phyloP scores from a whole-genome alignment of 2,329 filamentous ascomycete genomes.

The Plectosphaerella sp. region DNA sequence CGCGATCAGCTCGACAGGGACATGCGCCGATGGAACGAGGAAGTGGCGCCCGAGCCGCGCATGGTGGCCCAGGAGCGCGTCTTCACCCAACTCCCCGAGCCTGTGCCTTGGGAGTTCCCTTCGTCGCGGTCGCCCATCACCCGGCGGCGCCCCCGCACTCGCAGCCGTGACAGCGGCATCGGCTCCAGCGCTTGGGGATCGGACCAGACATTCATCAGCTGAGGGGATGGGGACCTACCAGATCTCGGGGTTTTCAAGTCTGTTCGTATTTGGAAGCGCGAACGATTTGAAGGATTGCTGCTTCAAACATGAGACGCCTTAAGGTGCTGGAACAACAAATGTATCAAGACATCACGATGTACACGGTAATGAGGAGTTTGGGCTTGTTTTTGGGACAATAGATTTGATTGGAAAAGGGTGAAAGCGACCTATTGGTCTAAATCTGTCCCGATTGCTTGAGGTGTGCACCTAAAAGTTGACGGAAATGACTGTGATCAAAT shows the following conservation, averaged over 20 bases:
- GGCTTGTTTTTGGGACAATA: background rate
- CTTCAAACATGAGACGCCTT: no score
- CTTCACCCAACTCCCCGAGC: background rate
- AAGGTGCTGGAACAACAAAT: no score
- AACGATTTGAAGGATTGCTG: no score
- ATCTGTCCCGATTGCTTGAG: no score
- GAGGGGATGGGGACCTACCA: background rate
- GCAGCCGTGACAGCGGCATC: constrained; percentile 11
- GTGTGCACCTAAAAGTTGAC: no score
- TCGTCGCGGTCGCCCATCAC: background rate
- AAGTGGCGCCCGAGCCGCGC: background rate
- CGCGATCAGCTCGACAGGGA: background rate
- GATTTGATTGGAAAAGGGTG: background rate
- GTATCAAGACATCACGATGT: no score
- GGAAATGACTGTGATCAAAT: no score
- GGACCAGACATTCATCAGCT: constrained; percentile 6
- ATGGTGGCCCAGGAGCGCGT: background rate
- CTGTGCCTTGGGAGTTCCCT: background rate
- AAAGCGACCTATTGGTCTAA: no score
- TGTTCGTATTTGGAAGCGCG: no score
- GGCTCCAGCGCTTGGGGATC: constrained; percentile 5
- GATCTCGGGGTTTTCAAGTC: no score
- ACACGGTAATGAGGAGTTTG: no score
- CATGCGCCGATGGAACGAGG: constrained; percentile 2
- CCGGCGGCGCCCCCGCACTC: background rate